These are phyloP conservation scores for Silene latifolia DNA, from an alignment of 148 eudicot genomes.

Conservation along the genomic window DNA sequence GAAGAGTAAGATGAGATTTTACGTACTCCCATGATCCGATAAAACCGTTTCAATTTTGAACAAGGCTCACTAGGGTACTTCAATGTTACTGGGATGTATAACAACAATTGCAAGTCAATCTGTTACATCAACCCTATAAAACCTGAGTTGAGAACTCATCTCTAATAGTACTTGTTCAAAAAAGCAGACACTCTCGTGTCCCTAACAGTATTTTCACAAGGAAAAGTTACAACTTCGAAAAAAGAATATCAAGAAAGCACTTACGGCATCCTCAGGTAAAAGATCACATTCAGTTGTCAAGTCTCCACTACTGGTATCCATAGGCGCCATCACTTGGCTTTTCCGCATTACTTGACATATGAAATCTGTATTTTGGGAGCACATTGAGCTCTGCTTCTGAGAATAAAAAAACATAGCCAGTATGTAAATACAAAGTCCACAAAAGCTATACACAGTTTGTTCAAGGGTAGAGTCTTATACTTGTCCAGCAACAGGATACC, in stretches of 20 bases:
- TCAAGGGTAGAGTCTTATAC: slow-evolving; percentile 31
- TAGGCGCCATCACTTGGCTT: slow-evolving; percentile 57
- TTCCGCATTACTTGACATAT: slow-evolving; percentile 42
- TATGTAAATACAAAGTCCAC: slow-evolving; percentile 3
- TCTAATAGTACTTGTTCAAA: not conserved
- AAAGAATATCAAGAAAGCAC: slow-evolving; percentile 18
- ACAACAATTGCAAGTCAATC: not conserved
- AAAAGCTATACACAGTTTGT: not conserved
- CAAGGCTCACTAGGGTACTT: not conserved
- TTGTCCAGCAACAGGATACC: slow-evolving; percentile 88
- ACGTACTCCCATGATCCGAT: not conserved
- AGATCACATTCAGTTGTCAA: slow-evolving; percentile 70
- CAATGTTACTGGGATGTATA: not conserved
- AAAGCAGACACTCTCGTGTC: not conserved
- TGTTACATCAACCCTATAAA: not conserved
- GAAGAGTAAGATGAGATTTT: not conserved
- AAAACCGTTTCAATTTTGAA: not conserved
- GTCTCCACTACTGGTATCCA: slow-evolving; percentile 55
- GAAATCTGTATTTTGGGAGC: slow-evolving; percentile 73
- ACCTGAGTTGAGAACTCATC: not conserved
- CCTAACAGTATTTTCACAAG: not conserved
- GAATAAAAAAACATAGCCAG: slow-evolving; percentile 23
- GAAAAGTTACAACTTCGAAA: not conserved
- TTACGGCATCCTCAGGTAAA: slow-evolving; percentile 87
- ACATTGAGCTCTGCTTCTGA: slow-evolving; percentile 80